These are phyloP conservation scores for Aspergillus novoparasiticus DNA, from an alignment of 2,329 filamentous ascomycete species.

Conservation along the genomic window DNA sequence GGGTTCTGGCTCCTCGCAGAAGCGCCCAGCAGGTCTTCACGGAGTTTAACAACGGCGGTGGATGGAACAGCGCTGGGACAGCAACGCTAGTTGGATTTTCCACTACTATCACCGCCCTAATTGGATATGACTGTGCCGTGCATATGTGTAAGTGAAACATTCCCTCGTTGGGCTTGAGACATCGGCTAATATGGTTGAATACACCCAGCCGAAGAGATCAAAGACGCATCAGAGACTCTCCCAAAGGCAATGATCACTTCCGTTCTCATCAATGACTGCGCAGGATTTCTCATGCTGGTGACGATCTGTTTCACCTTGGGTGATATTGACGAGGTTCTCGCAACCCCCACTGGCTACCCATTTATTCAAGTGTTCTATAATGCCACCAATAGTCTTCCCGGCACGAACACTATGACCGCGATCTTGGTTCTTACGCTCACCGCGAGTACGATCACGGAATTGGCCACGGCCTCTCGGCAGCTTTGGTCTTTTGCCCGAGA, in stretches of 20 bases:
- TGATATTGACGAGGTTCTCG: slow-evolving; percentile 32
- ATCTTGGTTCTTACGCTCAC: slow-evolving; percentile 43
- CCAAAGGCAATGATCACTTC: slow-evolving; percentile 44
- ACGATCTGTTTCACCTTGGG: slow-evolving; percentile 43
- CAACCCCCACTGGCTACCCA: slow-evolving; percentile 32
- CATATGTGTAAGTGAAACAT: slow-evolving; percentile 45
- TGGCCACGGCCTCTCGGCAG: slow-evolving; percentile 38
- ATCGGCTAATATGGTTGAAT: background rate
- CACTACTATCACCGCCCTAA: slow-evolving; percentile 43
- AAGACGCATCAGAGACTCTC: slow-evolving; percentile 37
- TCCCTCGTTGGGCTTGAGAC: background rate
- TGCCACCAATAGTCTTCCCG: slow-evolving; percentile 43
- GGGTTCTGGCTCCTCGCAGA: slow-evolving; percentile 44
- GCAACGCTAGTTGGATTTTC: slow-evolving; percentile 45
- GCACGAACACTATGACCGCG: slow-evolving; percentile 49
- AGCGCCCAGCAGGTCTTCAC: slow-evolving; percentile 44
- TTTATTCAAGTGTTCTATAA: slow-evolving; percentile 34
- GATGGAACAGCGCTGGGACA: slow-evolving; percentile 41
- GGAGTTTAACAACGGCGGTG: slow-evolving; percentile 44
- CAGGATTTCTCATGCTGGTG: slow-evolving; percentile 43
- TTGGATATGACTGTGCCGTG: slow-evolving; percentile 47
- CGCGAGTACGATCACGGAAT: slow-evolving; percentile 38
- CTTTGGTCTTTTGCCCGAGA: slow-evolving; percentile 51
- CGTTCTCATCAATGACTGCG: slow-evolving; percentile 37
- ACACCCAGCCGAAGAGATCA: slow-evolving; percentile 40